A percentile compares a stretch with the other conserved stretches of the same genome.
These are phyloP conservation scores for Wickerhamomyces subpelliculosus DNA, from an alignment of 805 yeast species.

Conservation along the genomic window DNA sequence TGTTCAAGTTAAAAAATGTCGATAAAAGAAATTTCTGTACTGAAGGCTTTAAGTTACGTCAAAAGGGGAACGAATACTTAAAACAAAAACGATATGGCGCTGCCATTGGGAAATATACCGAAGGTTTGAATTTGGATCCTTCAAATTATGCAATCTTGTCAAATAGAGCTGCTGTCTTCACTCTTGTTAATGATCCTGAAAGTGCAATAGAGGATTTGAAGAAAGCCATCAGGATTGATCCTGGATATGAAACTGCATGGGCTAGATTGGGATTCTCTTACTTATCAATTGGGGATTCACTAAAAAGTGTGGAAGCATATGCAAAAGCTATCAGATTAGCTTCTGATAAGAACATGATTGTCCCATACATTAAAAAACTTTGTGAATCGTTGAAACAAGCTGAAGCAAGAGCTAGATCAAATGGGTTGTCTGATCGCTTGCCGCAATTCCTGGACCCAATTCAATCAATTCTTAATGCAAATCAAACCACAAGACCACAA, in stretches of 20 bases:
- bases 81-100: conserved; percentile 11
- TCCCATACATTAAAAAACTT: conserved; percentile 11
- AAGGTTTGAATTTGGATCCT: conserved; percentile 28
- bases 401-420: conserved; percentile 11
- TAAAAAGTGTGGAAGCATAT: conserved; percentile 29
- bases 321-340: conserved; percentile 26
- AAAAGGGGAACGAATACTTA: conserved; percentile 11
- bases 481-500: too few species aligned
- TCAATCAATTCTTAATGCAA: neutral
- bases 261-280: conserved; percentile 30
- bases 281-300: conserved; percentile 29
- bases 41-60: neutral
- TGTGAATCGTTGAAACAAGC: conserved; percentile 10
- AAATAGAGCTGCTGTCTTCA: conserved; percentile 35
- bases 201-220: conserved; percentile 30
- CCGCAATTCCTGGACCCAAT: neutral
- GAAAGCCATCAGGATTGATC: conserved; percentile 25
- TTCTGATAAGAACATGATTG: conserved; percentile 4
- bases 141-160: conserved; percentile 26
- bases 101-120: conserved; percentile 31
- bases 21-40: too few species aligned
- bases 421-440: conserved; percentile 4
- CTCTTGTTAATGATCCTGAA: conserved; percentile 26
- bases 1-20: neutral
- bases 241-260: conserved; percentile 31